These are phyloP conservation scores for Prunus campanulata DNA, from an alignment of 306 rosid species.

Conservation along the genomic window DNA sequence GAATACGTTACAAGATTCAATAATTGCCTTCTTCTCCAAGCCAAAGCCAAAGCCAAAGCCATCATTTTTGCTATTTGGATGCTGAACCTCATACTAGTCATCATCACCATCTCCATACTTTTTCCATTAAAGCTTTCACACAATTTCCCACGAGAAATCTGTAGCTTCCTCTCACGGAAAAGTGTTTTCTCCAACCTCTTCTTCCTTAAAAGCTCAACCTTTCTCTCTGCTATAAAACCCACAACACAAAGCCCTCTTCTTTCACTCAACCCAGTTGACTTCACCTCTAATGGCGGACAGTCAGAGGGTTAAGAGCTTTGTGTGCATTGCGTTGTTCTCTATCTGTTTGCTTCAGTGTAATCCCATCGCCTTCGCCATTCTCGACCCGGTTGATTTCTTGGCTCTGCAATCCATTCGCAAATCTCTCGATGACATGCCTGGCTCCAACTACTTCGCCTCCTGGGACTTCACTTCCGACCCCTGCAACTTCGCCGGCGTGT, in stretches of 20 bases:
- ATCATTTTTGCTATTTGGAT: slow-evolving; percentile 10
- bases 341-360: slow-evolving; percentile 32
- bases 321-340: slow-evolving; percentile 14
- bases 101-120: not conserved
- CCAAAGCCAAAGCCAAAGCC: slow-evolving; percentile 21
- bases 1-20: slow-evolving; percentile 17
- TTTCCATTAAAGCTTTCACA: slow-evolving; percentile 56
- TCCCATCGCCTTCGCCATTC: slow-evolving; percentile 41
- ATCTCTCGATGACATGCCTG: slow-evolving; percentile 72
- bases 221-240: slow-evolving; percentile 31
- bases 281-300: slow-evolving; percentile 44
- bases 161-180: slow-evolving; percentile 40
- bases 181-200: slow-evolving; percentile 4
- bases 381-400: slow-evolving; percentile 86
- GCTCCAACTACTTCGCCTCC: slow-evolving; percentile 70
- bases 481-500: slow-evolving; percentile 86
- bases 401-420: slow-evolving; percentile 83
- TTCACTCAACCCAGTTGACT: slow-evolving; percentile 14
- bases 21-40: slow-evolving; percentile 71
- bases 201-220: slow-evolving; percentile 6
- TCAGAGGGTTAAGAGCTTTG: slow-evolving; percentile 9
- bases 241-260: not conserved
- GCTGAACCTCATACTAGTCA: slow-evolving; percentile 5
- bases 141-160: slow-evolving; percentile 53
- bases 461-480: slow-evolving; percentile 99